Base-by-base conservation (phyloP, 1,284 basidiomycete species). In the Naganishia liquefaciens region DNA sequence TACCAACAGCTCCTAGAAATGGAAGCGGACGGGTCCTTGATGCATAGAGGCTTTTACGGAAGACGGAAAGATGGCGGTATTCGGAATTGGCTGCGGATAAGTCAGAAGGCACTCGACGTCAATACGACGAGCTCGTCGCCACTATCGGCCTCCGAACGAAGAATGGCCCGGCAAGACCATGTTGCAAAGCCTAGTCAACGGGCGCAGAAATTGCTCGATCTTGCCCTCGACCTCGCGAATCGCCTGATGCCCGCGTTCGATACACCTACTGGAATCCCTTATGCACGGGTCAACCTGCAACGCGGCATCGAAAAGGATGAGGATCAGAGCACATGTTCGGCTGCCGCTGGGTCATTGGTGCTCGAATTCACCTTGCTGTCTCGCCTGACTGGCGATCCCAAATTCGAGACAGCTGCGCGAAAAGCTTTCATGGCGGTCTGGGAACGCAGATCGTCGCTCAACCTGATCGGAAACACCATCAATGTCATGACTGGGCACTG, bases 341-440 rank as follows among this genome's bases (percentile, higher is more conserved):
- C 93, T 50, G 93, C 92, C 44, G 94, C 93, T 25, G 92, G 92
- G 5, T 93, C 91, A 50, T 80, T 97, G 53, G 87, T 96, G 50
- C 81, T 97, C 27, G 93, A 97, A 76, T 96, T 96, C 75, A 90
- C 87, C n/a, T 88, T 90, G 7, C 80, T 97, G 23, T 91, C 90
- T 71, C 86, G 93, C 30, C 82, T 97, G 40, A 93, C 92, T 19
- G 89, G 89, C 10, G 91, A 95, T 72, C 83, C 86, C 39, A 84
- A 87, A 17, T 97, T 91, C 73, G 93, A 97, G 79, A 69, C 68
- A 17, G 70, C 74, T 1, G 81, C 81, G 0, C 68, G 76, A 3
- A 69, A 87, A 73, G 91, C 94, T 0, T 96, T 91, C 77, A 91
- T 93, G 76, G 90, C 89, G 1, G 76, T 96, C 0, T 97, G 93